Evolutionary conservation across 2,329 filamentous ascomycete species (phyloP).

Genomic region (Nothomitra cinnamomea): DNA sequence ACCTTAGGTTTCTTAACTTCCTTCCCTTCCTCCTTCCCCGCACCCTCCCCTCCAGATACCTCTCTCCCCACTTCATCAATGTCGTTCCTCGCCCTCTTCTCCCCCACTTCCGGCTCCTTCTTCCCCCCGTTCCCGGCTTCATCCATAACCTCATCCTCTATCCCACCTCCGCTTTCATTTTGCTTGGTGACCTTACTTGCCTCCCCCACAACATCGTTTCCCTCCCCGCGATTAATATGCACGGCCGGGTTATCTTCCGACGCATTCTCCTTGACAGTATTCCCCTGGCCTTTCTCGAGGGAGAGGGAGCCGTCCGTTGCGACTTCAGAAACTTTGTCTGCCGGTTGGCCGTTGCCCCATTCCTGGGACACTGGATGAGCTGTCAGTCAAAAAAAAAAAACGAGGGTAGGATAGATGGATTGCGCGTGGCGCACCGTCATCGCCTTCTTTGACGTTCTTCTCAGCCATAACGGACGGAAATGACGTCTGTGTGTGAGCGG

Average conservation of each 20-base stretch:
- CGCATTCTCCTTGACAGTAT: conserved; percentile 46
- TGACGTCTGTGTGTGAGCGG: not conserved
- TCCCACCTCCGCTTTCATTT: conserved; percentile 29
- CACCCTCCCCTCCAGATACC: conserved; percentile 6
- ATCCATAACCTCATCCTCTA: conserved; percentile 20
- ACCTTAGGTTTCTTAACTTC: conserved; percentile 12
- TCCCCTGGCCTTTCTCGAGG: conserved; percentile 43
- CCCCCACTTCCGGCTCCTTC: conserved; percentile 6
- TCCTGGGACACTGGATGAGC: conserved; percentile 41
- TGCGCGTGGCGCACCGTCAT: conserved; percentile 25
- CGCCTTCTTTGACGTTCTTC: conserved; percentile 32
- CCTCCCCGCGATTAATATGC: conserved; percentile 37
- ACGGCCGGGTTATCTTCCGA: conserved; percentile 43
- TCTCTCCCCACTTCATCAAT: conserved; percentile 4
- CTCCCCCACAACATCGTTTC: conserved; percentile 48
- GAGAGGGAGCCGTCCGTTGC: conserved; percentile 41
- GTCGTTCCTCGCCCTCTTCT: conserved; percentile 1
- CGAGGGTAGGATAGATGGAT: not conserved
- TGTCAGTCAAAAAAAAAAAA: conserved; percentile 8
- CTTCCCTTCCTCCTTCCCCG: conserved; percentile 17
- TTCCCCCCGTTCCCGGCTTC: conserved; percentile 9
- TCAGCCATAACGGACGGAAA: conserved; percentile 24
- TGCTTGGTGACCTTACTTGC: conserved; percentile 41
- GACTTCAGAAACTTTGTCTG: conserved; percentile 38
- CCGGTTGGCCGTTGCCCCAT: conserved; percentile 37